Evolutionary conservation across 176 grass and related monocot species (phyloP), one percentile per base, ranked within the genome.

Genomic region (Triticum urartu): DNA sequence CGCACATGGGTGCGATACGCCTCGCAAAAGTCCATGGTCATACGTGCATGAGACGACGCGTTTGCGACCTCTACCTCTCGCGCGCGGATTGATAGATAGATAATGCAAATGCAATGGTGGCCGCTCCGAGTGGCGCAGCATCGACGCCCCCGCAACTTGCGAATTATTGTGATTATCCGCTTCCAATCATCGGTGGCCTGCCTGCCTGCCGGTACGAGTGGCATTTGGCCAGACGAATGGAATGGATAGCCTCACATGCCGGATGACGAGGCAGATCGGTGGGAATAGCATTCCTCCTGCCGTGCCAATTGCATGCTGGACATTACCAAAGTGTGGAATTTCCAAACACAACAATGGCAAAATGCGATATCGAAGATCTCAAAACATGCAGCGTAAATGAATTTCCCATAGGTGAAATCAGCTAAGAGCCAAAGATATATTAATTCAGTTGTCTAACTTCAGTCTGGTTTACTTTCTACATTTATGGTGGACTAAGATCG

Each of bases 1-100:
- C 47, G 84, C 89, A 90, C 85, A 90, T 90, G 85, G 80, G 38
- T 14, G 11, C 45, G 64, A 72, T 79, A 83, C 84, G 84, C 67
- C 58, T 60, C 12, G 81, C 68, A 20, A 18, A 88, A 80, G 75
- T 84, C 89, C 61, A 68, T 75, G 80, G 58, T 25, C 79, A 17
- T 72, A 54, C 54, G 28, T 21, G 18, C 77, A 33, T 77, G 10
- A 34, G 10, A 34, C 32, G 48, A 86, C 84, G 79, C 73, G 84
- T 28, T 52, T 72, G 15, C 52, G 15, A 20, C 88, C 70, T 68
- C 68, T 48, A 18, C 4, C 14, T 21, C 50, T 54, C 50, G 13
- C 50, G 15, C 5, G 6, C 13, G 64, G 28, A 67, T 34, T 40
- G 62, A 80, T 21, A 63, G 18, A 52, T 59, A 3, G 12, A 13